phyloP scores from a whole-genome alignment of 805 yeast species.

The Candida ulmi region DNA sequence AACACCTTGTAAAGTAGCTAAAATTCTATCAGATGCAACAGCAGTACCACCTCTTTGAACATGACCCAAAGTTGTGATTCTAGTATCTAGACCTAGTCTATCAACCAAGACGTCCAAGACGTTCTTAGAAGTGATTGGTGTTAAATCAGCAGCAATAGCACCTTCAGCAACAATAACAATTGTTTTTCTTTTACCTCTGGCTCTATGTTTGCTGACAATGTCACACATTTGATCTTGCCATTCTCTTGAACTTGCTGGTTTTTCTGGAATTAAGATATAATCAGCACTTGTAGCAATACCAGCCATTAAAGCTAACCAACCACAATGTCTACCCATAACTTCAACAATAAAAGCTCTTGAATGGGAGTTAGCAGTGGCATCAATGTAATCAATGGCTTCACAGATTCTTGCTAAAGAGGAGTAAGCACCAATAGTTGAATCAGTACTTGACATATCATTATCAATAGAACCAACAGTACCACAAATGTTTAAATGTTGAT shows the following conservation, averaged over 20 bases:
- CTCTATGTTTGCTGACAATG: constrained; percentile 74
- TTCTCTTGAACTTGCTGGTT: constrained; percentile 65
- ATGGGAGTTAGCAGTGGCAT: constrained; percentile 96
- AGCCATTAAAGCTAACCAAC: constrained; percentile 97
- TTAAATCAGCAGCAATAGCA: constrained; percentile 77
- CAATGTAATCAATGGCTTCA: constrained; percentile 92
- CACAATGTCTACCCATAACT: constrained; percentile 99
- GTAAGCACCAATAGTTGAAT: constrained; percentile 93
- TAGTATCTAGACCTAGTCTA: constrained; percentile 78
- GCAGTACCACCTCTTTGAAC: constrained; percentile 99
- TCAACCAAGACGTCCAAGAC: constrained; percentile 81
- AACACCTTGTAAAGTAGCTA: constrained; percentile 95
- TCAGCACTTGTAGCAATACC: constrained; percentile 97
- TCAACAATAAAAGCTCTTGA: constrained; percentile 96
- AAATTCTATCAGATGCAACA: constrained; percentile 85
- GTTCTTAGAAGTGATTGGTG: constrained; percentile 72
- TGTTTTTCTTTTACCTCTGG: constrained; percentile 86
- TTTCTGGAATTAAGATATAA: constrained; percentile 89
- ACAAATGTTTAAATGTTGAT: constrained; percentile 74
- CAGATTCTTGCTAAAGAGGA: constrained; percentile 91
- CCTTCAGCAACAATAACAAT: constrained; percentile 98
- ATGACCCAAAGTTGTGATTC: constrained; percentile 94
- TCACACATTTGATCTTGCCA: constrained; percentile 82
- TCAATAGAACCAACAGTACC: constrained; percentile 97
- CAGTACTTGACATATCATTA: constrained; percentile 96